Evolutionary conservation across 176 grass and related monocot species (phyloP).

Genomic region (Raddia distichophylla): DNA sequence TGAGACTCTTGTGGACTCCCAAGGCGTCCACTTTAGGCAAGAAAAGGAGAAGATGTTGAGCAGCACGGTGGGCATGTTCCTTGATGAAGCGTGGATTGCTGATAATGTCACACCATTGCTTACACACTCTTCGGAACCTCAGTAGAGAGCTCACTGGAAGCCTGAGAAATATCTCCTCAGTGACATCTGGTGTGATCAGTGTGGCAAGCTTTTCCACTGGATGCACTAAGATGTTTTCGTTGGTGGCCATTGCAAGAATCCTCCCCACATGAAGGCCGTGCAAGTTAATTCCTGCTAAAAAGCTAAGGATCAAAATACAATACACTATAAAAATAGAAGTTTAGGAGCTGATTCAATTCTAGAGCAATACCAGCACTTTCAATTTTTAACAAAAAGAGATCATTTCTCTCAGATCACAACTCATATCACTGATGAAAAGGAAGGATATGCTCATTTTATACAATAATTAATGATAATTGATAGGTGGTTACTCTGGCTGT

Average conservation of each 20-base stretch:
- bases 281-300: constrained; percentile 8
- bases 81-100: constrained; percentile 13
- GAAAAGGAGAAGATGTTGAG: constrained; percentile 44
- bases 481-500: background rate
- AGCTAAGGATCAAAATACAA: background rate
- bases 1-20: background rate
- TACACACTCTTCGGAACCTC: constrained; percentile 17
- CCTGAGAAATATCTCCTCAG: constrained; percentile 45
- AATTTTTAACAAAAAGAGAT: background rate
- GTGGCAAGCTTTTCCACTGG: background rate
- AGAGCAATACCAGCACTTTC: background rate
- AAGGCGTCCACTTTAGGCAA: constrained; percentile 1
- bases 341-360: background rate
- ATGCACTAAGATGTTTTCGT: background rate
- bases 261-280: background rate
- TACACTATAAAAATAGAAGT: background rate
- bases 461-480: background rate
- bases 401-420: background rate
- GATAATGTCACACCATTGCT: constrained; percentile 40
- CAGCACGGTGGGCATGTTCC: constrained; percentile 21
- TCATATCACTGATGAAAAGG: background rate
- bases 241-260: constrained; percentile 10
- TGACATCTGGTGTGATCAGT: constrained; percentile 30
- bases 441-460: background rate
- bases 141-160: constrained; percentile 37